Percentiles rank a stretch among this genome's conserved stretches.
Evolutionary conservation across 148 eudicot genomes (phyloP).

Genomic region (Pharnaceum exiguum): DNA sequence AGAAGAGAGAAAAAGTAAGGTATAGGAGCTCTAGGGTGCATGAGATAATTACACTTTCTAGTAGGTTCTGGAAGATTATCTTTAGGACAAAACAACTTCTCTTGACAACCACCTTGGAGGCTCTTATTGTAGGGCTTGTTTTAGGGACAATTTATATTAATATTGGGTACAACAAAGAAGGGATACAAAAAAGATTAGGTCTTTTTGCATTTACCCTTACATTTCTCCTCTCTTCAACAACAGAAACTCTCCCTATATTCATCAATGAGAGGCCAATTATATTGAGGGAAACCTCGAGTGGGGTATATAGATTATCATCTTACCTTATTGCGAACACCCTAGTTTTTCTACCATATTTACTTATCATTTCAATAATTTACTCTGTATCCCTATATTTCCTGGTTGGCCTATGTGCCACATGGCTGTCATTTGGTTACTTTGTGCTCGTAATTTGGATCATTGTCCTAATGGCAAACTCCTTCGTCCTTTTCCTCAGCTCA

Average conservation of each 20-base stretch:
- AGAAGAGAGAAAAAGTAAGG: conserved; percentile 21
- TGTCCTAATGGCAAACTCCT: conserved; percentile 77
- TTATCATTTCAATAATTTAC: conserved; percentile 56
- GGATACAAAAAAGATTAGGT: conserved; percentile 78
- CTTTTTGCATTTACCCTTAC: conserved; percentile 92
- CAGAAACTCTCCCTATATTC: conserved; percentile 89
- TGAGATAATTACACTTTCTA: conserved; percentile 56
- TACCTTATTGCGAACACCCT: conserved; percentile 76
- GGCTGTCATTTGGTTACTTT: conserved; percentile 72
- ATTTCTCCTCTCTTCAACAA: conserved; percentile 84
- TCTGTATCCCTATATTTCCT: conserved; percentile 71
- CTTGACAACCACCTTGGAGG: conserved; percentile 69
- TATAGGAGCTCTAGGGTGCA: conserved; percentile 78
- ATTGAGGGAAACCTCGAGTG: conserved; percentile 89
- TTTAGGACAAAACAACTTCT: conserved; percentile 85
- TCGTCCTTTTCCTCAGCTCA: conserved; percentile 83
- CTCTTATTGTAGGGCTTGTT: conserved; percentile 73
- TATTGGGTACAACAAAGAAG: conserved; percentile 60
- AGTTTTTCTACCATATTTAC: conserved; percentile 72
- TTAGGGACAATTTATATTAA: conserved; percentile 87
- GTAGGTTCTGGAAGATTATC: conserved; percentile 70
- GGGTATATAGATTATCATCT: conserved; percentile 79
- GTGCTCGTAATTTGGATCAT: conserved; percentile 75
- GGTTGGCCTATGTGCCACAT: conserved; percentile 70
- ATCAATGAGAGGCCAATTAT: conserved; percentile 85